Percentiles rank a stretch among this genome's conserved stretches.
Conservation (phyloP, 441 rosid genomes). For the Gossypium davidsonii region DNA sequence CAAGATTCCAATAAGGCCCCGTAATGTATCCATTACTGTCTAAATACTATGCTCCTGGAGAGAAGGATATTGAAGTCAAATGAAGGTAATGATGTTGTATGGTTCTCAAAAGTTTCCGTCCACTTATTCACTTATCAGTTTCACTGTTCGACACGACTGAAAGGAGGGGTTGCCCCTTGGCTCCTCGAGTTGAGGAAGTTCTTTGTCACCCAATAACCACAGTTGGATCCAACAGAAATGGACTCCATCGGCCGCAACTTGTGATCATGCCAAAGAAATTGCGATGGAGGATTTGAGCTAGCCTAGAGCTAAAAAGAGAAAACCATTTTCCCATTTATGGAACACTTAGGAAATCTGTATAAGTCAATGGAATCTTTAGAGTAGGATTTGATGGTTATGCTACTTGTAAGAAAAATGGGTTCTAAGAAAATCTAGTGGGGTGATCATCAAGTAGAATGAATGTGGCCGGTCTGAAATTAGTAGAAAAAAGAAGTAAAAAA, state of each 20-base stretch:
- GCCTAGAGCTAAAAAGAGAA: background rate
- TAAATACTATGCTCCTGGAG: too few relatives aligned
- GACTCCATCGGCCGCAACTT: background rate
- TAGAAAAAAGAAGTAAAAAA: background rate
- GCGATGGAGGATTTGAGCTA: background rate
- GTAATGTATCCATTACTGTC: background rate
- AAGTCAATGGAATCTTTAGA: slow-evolving; percentile 16
- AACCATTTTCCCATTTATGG: background rate
- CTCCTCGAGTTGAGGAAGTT: slow-evolving; percentile 45
- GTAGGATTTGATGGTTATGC: background rate
- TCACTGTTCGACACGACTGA: background rate
- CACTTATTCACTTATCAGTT: background rate
- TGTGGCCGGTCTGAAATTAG: slow-evolving; percentile 2
- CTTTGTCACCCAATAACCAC: background rate
- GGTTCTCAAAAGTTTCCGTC: background rate
- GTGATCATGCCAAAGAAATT: background rate
- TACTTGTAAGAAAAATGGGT: background rate
- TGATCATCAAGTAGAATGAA: slow-evolving; percentile 9
- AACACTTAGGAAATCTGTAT: background rate
- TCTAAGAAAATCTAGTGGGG: slow-evolving; percentile 2
- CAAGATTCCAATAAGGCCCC: slow-evolving; percentile 7
- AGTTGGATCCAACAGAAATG: slow-evolving; percentile 15
- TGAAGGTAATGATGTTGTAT: background rate
- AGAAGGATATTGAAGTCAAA: slow-evolving; percentile 6
- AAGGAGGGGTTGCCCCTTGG: slow-evolving; percentile 20